Percentiles rank a stretch among this genome's conserved stretches.
phyloP scores from a whole-genome alignment of 2,329 filamentous ascomycete genomes.

The Metarhizium brunneum region DNA sequence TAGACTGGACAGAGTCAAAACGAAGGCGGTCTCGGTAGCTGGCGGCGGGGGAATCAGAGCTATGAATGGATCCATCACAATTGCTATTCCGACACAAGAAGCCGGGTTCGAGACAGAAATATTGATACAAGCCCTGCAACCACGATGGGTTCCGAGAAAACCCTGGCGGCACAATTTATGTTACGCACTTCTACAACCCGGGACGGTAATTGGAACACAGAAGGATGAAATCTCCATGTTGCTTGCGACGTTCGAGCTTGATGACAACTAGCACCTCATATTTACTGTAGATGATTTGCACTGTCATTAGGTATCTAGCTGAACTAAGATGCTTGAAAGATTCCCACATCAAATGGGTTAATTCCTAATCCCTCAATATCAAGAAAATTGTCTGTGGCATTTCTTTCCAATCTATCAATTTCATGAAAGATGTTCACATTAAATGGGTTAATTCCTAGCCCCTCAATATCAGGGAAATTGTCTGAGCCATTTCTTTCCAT shows the following conservation, averaged over 20 bases:
- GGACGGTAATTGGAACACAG: background rate
- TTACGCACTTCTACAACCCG: background rate
- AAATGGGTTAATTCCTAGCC: too few relatives aligned
- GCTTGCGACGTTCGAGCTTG: background rate
- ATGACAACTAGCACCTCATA: background rate
- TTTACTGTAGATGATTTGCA: too few relatives aligned
- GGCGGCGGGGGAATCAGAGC: background rate
- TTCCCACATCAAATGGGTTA: too few relatives aligned
- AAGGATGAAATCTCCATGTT: background rate
- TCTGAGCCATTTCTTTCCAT: background rate
- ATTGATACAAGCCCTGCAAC: background rate
- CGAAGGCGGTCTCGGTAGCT: background rate
- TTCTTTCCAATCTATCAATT: too few relatives aligned
- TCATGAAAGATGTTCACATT: too few relatives aligned
- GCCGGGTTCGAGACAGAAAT: background rate
- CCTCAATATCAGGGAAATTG: too few relatives aligned
- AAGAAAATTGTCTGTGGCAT: too few relatives aligned
- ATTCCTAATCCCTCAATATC: too few relatives aligned
- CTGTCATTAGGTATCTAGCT: too few relatives aligned
- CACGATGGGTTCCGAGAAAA: background rate
- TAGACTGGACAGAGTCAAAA: background rate
- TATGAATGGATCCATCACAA: background rate
- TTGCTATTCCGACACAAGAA: background rate
- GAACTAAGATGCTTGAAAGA: too few relatives aligned
- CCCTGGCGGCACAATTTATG: background rate